Percentiles rank a stretch among this genome's conserved stretches.
Evolutionary conservation across 1,139 yeast species (phyloP).

Genomic region (Yamadazyma atlantica): DNA sequence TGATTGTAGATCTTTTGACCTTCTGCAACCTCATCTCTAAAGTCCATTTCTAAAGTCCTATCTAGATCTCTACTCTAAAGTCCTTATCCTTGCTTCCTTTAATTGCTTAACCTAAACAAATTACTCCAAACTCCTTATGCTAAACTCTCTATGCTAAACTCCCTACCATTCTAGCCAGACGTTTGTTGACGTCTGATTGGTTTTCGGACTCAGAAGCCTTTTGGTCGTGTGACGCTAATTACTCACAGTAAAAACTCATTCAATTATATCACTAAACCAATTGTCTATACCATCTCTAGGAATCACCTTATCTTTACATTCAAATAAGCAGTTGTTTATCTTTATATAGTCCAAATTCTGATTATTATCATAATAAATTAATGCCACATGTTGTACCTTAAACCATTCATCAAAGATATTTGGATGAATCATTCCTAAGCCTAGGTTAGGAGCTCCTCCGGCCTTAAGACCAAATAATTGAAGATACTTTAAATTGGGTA

Average conservation of each 20-base stretch:
- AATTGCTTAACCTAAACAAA: too few relatives aligned
- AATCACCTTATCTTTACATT: constrained; percentile 21
- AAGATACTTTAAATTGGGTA: constrained; percentile 34
- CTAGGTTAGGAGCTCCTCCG: constrained; percentile 57
- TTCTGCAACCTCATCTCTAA: too few relatives aligned
- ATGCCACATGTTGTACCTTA: constrained; percentile 54
- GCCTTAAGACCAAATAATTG: constrained; percentile 52
- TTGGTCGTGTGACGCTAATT: neutral
- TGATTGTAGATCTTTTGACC: too few relatives aligned
- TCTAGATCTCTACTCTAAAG: too few relatives aligned
- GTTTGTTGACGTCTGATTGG: neutral
- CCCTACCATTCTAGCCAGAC: too few relatives aligned
- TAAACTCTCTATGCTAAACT: too few relatives aligned
- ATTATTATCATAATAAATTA: constrained; percentile 30
- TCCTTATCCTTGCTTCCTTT: too few relatives aligned
- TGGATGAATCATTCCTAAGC: constrained; percentile 53
- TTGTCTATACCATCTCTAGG: constrained; percentile 44
- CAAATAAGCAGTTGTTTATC: constrained; percentile 40
- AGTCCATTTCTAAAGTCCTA: too few relatives aligned
- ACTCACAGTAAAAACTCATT: constrained; percentile 1
- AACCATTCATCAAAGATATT: constrained; percentile 59
- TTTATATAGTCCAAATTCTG: constrained; percentile 39
- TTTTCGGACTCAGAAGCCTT: too few relatives aligned
- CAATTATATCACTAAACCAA: constrained; percentile 40
- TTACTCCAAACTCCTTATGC: too few relatives aligned